These are phyloP conservation scores for Cladorrhinum sp. DNA, from an alignment of 2,329 filamentous ascomycete species.

Conservation along the genomic window DNA sequence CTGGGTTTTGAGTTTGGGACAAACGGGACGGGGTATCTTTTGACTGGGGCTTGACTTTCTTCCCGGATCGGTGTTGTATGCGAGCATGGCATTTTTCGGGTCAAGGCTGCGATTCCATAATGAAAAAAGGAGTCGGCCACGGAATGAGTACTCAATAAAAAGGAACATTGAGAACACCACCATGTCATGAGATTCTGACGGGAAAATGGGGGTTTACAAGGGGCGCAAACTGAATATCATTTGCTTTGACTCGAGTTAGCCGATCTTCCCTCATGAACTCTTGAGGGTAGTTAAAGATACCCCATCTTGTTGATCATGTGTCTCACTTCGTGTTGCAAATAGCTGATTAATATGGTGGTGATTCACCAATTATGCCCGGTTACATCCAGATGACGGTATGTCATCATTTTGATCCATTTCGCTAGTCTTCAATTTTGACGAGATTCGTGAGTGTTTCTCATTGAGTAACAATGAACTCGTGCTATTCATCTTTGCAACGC, in stretches of 20 bases:
- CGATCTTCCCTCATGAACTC: conserved; percentile 10
- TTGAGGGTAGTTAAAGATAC: conserved; percentile 22
- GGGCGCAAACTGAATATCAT: conserved; percentile 22
- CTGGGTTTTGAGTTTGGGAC: conserved; percentile 29
- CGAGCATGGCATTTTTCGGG: conserved; percentile 38
- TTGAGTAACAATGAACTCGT: no score
- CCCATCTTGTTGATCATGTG: conserved; percentile 12
- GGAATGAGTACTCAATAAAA: conserved; percentile 31
- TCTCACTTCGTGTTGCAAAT: neutral
- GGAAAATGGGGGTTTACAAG: conserved; percentile 16
- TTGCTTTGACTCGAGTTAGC: conserved; percentile 22
- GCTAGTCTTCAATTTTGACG: no score
- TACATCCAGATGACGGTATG: neutral
- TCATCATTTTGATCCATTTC: no score
- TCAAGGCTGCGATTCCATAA: conserved; percentile 35
- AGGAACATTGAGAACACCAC: conserved; percentile 29
- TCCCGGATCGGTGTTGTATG: conserved; percentile 35
- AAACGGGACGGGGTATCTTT: conserved; percentile 35
- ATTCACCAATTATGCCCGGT: neutral
- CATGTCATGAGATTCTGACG: conserved; percentile 19
- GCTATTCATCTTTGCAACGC: neutral
- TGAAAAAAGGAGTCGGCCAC: conserved; percentile 30
- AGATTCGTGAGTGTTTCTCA: no score
- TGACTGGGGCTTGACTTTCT: conserved; percentile 37
- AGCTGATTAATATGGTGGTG: neutral